Conservation (phyloP, 176 grass and related monocot species). For the Calamus simplicifolius region DNA sequence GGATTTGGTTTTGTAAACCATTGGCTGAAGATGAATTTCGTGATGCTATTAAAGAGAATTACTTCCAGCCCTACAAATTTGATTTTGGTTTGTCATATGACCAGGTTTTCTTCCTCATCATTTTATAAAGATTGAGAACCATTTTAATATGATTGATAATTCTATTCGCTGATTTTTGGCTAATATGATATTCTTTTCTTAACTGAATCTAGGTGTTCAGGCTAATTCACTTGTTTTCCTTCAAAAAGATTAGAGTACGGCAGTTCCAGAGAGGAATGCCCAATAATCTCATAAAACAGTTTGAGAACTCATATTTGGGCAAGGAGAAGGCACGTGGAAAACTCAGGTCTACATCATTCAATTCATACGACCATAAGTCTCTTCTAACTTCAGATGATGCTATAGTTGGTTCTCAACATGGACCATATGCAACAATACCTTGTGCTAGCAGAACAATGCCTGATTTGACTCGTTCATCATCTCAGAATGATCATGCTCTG, state of each 20-base stretch:
- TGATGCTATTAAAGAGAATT: conserved; percentile 23
- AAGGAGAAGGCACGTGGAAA: conserved; percentile 24
- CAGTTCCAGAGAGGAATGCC: conserved; percentile 14
- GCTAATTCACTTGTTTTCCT: conserved; percentile 52
- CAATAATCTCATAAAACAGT: conserved; percentile 15
- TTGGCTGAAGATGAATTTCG: conserved; percentile 35
- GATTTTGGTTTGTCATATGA: conserved; percentile 30
- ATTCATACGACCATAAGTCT: conserved; percentile 31
- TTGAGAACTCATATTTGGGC: conserved; percentile 27
- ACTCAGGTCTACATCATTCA: conserved; percentile 16
- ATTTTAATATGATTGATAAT: conserved; percentile 6
- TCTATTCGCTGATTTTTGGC: conserved; percentile 10
- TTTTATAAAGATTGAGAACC: neutral
- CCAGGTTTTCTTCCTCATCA: conserved; percentile 28
- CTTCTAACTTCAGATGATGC: neutral
- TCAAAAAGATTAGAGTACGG: conserved; percentile 28
- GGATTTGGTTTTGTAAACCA: conserved; percentile 55
- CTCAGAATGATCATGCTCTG: too few species aligned
- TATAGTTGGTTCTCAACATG: neutral
- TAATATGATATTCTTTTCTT: conserved; percentile 19
- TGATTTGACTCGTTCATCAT: too few species aligned
- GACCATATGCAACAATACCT: too few species aligned
- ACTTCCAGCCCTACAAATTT: conserved; percentile 17
- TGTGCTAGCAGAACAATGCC: too few species aligned
- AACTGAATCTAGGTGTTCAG: conserved; percentile 31